A percentile compares a stretch with the other conserved stretches of the same genome.
These are phyloP conservation scores for Talaromyces trachyspermus DNA, from an alignment of 495 filamentous ascomycete species.

Conservation along the genomic window DNA sequence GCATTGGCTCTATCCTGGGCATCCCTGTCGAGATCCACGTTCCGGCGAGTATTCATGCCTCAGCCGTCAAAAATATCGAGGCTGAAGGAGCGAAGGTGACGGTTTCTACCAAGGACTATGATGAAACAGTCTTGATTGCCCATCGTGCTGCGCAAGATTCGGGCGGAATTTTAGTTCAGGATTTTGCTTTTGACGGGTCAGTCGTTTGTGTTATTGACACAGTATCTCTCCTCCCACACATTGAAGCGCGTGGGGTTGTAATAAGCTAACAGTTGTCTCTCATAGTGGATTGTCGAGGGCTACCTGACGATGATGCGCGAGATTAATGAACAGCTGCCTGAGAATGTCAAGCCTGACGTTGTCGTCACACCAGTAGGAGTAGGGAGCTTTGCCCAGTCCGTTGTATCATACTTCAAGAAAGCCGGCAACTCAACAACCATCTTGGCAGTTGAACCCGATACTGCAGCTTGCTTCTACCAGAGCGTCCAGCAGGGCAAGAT, in stretches of 20 bases:
- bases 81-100: conserved; percentile 50
- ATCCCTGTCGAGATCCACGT: conserved; percentile 49
- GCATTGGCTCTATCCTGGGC: conserved; percentile 51
- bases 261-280: not conserved
- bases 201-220: not conserved
- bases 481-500: conserved; percentile 41
- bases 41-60: conserved; percentile 41
- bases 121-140: conserved; percentile 45
- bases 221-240: not conserved
- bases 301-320: conserved; percentile 64
- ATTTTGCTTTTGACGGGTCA: conserved; percentile 19
- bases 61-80: conserved; percentile 45
- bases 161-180: conserved; percentile 11
- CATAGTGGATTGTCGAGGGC: conserved; percentile 60
- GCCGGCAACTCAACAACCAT: conserved; percentile 26
- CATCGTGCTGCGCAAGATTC: conserved; percentile 21
- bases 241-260: not conserved
- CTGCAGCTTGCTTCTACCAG: conserved; percentile 50
- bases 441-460: conserved; percentile 55
- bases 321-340: conserved; percentile 45
- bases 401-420: conserved; percentile 50
- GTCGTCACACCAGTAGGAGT: conserved; percentile 57
- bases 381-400: conserved; percentile 57
- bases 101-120: conserved; percentile 51
- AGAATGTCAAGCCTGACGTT: conserved; percentile 13